Evolutionary conservation across 805 yeast species (phyloP), one percentile per base, ranked within the genome.

Genomic region (Saccharomycopsis sp.): DNA sequence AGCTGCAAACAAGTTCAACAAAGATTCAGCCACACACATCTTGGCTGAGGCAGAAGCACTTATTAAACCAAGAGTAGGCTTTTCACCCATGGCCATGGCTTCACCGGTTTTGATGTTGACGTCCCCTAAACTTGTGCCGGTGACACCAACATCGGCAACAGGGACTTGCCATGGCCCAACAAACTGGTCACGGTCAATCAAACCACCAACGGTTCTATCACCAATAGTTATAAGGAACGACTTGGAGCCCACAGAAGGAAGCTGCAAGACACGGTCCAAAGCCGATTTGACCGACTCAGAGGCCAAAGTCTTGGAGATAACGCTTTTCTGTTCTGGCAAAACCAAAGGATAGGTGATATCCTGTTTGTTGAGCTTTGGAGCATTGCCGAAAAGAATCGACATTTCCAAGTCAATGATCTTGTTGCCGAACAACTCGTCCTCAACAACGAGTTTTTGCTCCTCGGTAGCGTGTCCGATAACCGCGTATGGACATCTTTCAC

Each of bases 121-220:
- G 55, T 83, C 87, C 68, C 97, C 97, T 54, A 90, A 78, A 1
- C 97, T 87, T 0, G 97, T 85, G 60, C 87, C 87, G 23, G 98
- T 91, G 56, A 94, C 97, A 74, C 97, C 98, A 57, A 91, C 97
- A 70, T 94, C 98, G 16, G 98, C 94, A 34, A 94, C 98, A 53
- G 99, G 99, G 8, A 88, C 94, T 78, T 94, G 99, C 98, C 98
- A 94, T 69, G 98, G 98, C 46, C 99, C 99, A 60, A 94, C 98
- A 85, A 91, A 85, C 76, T 94, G 99, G 71, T 94, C 99, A 70
- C 99, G 85, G 67, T 95, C 98, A 61, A 94, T 86, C 65, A 94
- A 80, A 57, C 99, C 99, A 29, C 98, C 92, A 62, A 94, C 94
- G n/a, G 95, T 80, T 74, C 99, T 85, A 73, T 94, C 99, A 73